Conservation (phyloP, 306 rosid species). For the Cyclanthera cordifolia region DNA sequence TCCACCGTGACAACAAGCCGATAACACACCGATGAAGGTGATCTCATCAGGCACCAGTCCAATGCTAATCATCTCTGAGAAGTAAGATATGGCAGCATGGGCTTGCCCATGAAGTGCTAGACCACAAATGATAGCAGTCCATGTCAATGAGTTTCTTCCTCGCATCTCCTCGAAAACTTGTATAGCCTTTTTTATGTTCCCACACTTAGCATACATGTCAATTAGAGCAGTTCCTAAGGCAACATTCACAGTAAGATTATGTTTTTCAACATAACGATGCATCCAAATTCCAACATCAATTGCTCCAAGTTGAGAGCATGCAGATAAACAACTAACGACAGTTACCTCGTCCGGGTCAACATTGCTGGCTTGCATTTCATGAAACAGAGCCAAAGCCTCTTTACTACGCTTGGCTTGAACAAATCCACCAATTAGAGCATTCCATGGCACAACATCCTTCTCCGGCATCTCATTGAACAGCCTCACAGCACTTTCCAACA, state of each 20-base stretch:
- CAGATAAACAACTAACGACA: conserved; percentile 53
- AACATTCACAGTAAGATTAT: conserved; percentile 34
- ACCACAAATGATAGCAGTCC: conserved; percentile 78
- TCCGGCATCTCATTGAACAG: conserved; percentile 54
- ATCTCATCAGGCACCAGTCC: conserved; percentile 71
- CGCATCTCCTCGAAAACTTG: conserved; percentile 56
- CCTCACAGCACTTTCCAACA: conserved; percentile 38
- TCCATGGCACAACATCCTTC: conserved; percentile 65
- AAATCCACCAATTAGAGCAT: conserved; percentile 69
- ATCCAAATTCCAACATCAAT: conserved; percentile 76
- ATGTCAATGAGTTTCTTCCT: conserved; percentile 57
- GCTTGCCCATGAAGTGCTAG: conserved; percentile 64
- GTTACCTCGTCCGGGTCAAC: conserved; percentile 60
- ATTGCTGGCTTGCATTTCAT: conserved; percentile 58
- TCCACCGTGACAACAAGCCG: conserved; percentile 87
- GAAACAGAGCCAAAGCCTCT: conserved; percentile 66
- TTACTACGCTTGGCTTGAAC: conserved; percentile 55
- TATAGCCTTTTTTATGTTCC: conserved; percentile 56
- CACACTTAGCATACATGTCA: conserved; percentile 82
- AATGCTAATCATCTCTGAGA: conserved; percentile 43
- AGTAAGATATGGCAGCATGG: conserved; percentile 42
- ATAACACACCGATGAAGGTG: conserved; percentile 67
- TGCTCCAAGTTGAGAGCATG: conserved; percentile 79
- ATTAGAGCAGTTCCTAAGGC: conserved; percentile 66
- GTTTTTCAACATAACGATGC: conserved; percentile 52